A percentile compares a stretch with the other conserved stretches of the same genome.
Conservation (phyloP, 257 asterid genomes). For the Salvia hispanica region DNA sequence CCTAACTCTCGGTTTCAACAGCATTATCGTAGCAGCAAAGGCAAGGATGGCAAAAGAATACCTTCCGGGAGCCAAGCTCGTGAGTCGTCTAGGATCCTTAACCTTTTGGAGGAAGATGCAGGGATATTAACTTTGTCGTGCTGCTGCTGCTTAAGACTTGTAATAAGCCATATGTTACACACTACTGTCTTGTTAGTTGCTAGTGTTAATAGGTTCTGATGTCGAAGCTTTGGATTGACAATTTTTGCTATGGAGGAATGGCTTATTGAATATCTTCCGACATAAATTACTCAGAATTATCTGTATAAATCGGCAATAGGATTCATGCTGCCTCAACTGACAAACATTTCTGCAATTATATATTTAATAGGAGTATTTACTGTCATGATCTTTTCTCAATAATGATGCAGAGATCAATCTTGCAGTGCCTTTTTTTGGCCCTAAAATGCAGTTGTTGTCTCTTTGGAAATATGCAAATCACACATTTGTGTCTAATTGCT, state of each 20-base stretch:
- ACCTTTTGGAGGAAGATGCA: not conserved
- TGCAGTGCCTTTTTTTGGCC: not conserved
- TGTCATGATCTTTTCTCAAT: slow-evolving; percentile 8
- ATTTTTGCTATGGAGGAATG: slow-evolving; percentile 28
- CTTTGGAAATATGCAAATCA: too few species aligned
- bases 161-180: slow-evolving; percentile 7
- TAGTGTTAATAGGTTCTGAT: slow-evolving; percentile 33
- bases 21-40: slow-evolving; percentile 26
- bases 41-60: slow-evolving; percentile 19
- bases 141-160: slow-evolving; percentile 12
- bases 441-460: too few species aligned
- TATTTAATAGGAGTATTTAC: not conserved
- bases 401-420: slow-evolving; percentile 1
- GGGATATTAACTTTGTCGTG: not conserved
- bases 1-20: slow-evolving; percentile 26
- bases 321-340: not conserved
- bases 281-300: not conserved
- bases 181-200: slow-evolving; percentile 4
- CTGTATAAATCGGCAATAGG: slow-evolving; percentile 33
- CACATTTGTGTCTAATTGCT: too few species aligned
- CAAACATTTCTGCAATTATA: not conserved
- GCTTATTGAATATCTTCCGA: slow-evolving; percentile 4
- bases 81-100: not conserved
- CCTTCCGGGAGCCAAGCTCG: slow-evolving; percentile 8
- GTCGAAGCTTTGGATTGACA: slow-evolving; percentile 7